These are phyloP conservation scores for Suhomyces panamericanus DNA, from an alignment of 1,139 yeast species.

Conservation along the genomic window DNA sequence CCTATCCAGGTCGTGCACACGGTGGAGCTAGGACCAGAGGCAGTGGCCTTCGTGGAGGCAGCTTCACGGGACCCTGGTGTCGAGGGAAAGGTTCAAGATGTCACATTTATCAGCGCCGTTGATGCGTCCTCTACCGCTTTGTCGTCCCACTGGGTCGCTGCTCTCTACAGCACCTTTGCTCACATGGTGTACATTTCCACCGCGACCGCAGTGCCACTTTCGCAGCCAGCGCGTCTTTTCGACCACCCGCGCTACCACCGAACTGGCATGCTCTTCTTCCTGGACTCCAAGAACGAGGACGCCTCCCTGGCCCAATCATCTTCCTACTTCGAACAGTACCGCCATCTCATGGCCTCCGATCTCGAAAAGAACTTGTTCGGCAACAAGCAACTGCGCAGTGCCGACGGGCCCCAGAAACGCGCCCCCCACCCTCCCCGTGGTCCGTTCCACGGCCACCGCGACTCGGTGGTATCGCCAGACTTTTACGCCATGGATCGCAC, in stretches of 20 bases:
- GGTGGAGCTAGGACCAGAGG: not conserved
- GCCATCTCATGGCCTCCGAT: not conserved
- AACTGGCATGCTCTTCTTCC: conserved; percentile 23
- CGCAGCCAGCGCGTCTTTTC: conserved; percentile 18
- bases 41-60: conserved; percentile 1
- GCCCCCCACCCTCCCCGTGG: not conserved
- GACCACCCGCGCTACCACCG: conserved; percentile 15
- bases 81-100: conserved; percentile 13
- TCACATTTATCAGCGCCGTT: conserved; percentile 21
- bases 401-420: too few species aligned
- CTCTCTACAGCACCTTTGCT: conserved; percentile 23
- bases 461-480: conserved; percentile 7
- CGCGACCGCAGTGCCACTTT: conserved; percentile 22
- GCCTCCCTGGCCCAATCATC: not conserved
- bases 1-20: conserved; percentile 40
- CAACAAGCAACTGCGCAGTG: not conserved
- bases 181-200: conserved; percentile 23
- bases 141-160: conserved; percentile 26
- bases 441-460: conserved; percentile 3
- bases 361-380: conserved; percentile 2
- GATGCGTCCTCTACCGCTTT: conserved; percentile 4
- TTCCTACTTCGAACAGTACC: conserved; percentile 1
- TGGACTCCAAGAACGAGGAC: conserved; percentile 14
- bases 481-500: conserved; percentile 14
- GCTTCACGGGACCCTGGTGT: conserved; percentile 1